Conservation (phyloP, 1,284 basidiomycete species). For the Trametes hirsuta region DNA sequence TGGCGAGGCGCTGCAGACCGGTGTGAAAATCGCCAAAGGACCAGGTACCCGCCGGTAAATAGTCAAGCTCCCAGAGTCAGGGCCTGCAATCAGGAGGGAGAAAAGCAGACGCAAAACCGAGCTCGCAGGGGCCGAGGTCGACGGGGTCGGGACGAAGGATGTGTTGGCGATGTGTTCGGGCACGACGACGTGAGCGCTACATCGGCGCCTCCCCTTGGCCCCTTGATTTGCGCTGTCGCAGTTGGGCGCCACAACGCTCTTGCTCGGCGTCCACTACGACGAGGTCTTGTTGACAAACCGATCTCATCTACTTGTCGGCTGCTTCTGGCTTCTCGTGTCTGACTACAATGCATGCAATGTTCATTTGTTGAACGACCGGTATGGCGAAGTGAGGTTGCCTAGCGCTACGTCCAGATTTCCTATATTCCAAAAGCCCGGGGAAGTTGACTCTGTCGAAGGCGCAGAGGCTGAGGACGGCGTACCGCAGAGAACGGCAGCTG, state of each 20-base stretch:
- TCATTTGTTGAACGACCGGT: too few relatives aligned
- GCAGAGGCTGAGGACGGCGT: too few relatives aligned
- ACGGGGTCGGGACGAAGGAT: constrained; percentile 4
- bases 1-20: constrained; percentile 15
- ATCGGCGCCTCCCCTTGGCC: not conserved
- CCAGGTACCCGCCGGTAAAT: constrained; percentile 1
- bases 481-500: too few relatives aligned
- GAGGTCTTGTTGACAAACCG: not conserved
- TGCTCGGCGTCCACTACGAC: constrained; percentile 7
- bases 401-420: too few relatives aligned
- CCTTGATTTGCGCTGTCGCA: not conserved
- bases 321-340: not conserved
- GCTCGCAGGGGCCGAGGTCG: constrained; percentile 9
- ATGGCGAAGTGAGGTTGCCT: too few relatives aligned
- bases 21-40: constrained; percentile 6
- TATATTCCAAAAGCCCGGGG: too few relatives aligned
- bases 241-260: constrained; percentile 20
- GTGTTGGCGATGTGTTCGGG: constrained; percentile 1
- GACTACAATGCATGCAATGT: too few relatives aligned
- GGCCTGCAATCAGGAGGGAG: not conserved
- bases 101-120: not conserved
- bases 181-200: constrained; percentile 5
- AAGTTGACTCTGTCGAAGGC: too few relatives aligned
- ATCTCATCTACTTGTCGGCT: not conserved
- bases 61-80: not conserved